These are phyloP conservation scores for Phialemonium atrogriseum DNA, from an alignment of 2,329 filamentous ascomycete genomes.

Conservation along the genomic window DNA sequence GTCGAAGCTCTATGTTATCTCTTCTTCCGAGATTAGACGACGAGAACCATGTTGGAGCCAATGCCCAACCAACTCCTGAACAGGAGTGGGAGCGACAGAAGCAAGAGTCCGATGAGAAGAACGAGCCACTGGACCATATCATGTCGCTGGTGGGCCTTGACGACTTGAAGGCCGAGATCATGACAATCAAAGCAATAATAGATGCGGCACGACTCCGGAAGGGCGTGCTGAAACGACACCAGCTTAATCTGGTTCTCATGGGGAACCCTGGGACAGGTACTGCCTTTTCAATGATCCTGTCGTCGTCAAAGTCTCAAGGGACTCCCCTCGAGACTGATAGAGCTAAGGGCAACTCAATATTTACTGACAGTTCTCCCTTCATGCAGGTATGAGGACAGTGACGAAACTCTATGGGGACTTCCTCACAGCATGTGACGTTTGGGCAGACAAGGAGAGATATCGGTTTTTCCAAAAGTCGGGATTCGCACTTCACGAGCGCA, in stretches of 20 bases:
- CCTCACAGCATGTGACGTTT: slow-evolving; percentile 19
- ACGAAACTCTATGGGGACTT: slow-evolving; percentile 50
- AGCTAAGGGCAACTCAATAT: no score
- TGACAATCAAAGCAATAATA: slow-evolving; percentile 43
- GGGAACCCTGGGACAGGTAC: slow-evolving; percentile 31
- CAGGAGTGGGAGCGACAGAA: slow-evolving; percentile 25
- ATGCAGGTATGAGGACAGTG: slow-evolving; percentile 55
- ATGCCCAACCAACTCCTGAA: no score
- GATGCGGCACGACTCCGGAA: slow-evolving; percentile 1
- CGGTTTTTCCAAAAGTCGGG: no score
- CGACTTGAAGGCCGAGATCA: slow-evolving; percentile 48
- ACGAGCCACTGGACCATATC: slow-evolving; percentile 46
- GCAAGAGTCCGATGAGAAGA: slow-evolving; percentile 40
- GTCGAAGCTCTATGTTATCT: no score
- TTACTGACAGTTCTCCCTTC: no score
- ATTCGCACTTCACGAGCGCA: no score
- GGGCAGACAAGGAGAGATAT: no score
- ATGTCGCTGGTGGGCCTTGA: slow-evolving; percentile 58
- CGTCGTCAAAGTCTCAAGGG: no score
- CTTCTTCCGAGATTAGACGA: no score
- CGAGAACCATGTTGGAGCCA: no score
- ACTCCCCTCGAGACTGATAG: no score
- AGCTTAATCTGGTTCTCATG: slow-evolving; percentile 31
- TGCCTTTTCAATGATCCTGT: no score
- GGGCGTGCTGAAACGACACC: slow-evolving; percentile 33